A percentile compares a stretch with the other conserved stretches of the same genome.
Evolutionary conservation across 768 basidiomycete genomes (phyloP).

Genomic region (Fomitopsis serialis): DNA sequence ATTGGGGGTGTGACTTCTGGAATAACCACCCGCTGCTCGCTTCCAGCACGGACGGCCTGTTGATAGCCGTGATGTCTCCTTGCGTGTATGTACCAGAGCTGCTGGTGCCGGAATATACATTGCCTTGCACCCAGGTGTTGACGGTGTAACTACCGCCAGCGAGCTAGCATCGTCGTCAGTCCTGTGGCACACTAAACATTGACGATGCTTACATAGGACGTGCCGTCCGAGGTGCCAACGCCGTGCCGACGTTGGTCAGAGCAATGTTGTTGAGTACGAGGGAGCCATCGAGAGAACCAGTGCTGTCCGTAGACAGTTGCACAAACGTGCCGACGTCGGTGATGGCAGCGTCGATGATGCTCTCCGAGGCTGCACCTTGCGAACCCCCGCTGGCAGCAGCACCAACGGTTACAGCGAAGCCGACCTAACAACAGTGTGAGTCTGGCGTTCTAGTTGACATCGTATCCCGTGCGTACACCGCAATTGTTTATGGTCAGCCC

Average conservation of each 20-base stretch:
- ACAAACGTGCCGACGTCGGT: conserved; percentile 61
- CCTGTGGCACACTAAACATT: background rate
- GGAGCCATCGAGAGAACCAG: conserved; percentile 47
- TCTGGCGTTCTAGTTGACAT: background rate
- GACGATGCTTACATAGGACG: conserved; percentile 28
- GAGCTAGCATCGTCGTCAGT: conserved; percentile 24
- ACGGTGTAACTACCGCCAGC: conserved; percentile 47
- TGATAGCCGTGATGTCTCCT: conserved; percentile 39
- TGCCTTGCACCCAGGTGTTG: conserved; percentile 72
- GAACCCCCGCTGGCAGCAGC: conserved; percentile 10
- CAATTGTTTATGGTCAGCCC: conserved; percentile 32
- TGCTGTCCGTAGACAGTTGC: conserved; percentile 41
- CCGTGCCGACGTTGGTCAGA: conserved; percentile 54
- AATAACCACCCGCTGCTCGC: conserved; percentile 57
- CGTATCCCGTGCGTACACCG: conserved; percentile 30
- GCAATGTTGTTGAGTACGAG: conserved; percentile 61
- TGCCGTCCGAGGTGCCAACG: conserved; percentile 49
- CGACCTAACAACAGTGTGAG: conserved; percentile 6
- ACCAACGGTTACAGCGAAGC: conserved; percentile 17
- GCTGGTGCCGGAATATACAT: conserved; percentile 54
- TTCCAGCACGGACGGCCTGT: conserved; percentile 51
- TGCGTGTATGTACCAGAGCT: conserved; percentile 43
- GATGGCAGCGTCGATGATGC: conserved; percentile 61
- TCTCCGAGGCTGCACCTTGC: conserved; percentile 45
- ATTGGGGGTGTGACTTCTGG: conserved; percentile 54